phyloP scores from a whole-genome alignment of 2,329 filamentous ascomycete genomes.

The Elsinoe ampelina region DNA sequence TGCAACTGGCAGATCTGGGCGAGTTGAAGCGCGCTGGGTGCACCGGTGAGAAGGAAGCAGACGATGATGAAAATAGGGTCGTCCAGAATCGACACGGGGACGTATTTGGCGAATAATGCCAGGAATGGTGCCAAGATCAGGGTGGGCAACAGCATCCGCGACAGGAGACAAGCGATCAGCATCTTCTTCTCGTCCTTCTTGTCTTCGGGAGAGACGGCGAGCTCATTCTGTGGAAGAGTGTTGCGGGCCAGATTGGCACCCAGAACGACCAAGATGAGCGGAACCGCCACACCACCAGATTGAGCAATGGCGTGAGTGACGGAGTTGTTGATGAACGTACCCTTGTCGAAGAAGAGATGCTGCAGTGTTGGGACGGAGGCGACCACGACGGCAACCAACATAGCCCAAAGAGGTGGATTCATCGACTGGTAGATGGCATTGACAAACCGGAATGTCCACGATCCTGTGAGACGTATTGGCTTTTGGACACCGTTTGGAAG shows the following conservation, averaged over 20 bases:
- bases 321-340: conserved; percentile 85
- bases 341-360: conserved; percentile 74
- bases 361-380: conserved; percentile 80
- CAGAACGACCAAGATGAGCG: conserved; percentile 87
- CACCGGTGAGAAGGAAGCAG: conserved; percentile 90
- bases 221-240: conserved; percentile 61
- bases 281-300: conserved; percentile 83
- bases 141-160: conserved; percentile 87
- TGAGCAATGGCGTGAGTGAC: conserved; percentile 80
- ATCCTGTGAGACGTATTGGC: conserved; percentile 35
- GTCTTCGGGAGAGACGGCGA: conserved; percentile 60
- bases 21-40: conserved; percentile 84
- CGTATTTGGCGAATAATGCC: conserved; percentile 77
- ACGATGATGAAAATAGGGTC: conserved; percentile 98
- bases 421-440: conserved; percentile 82
- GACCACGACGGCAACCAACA: conserved; percentile 83
- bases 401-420: conserved; percentile 97
- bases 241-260: conserved; percentile 91
- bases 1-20: conserved; percentile 99
- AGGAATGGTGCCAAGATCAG: conserved; percentile 86
- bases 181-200: conserved; percentile 60
- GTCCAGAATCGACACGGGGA: conserved; percentile 87
- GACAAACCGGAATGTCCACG: conserved; percentile 43
- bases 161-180: conserved; percentile 73
- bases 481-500: conserved; percentile 48